Base-by-base conservation (phyloP, 1,284 basidiomycete genomes). In the Apiotrichum montevideense region DNA sequence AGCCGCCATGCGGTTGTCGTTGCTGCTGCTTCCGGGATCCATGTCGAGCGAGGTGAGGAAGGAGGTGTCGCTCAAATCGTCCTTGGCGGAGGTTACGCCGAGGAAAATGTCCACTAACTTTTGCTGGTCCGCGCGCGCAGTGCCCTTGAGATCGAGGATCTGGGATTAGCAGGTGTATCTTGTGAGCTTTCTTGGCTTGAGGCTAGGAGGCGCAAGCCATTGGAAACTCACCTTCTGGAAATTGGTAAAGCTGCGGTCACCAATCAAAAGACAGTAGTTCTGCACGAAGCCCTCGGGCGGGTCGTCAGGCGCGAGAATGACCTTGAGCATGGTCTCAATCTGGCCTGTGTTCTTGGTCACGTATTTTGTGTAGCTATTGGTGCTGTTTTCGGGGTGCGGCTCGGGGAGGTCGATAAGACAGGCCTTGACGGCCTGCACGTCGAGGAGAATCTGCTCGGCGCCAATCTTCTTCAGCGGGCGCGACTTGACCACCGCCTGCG, bases 131-230 rank as follows among this genome's bases (percentile, higher is more conserved):
- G 79, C 72, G 59, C 90, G 88, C 0, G 89, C 85, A 0, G 92
- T 90, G 9, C 94, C 95, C 72, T 96, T 97, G 55, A 98, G 83
- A 72, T 98, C 95, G 33, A 98, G 83, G 55, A 95, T 88, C 90
- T 93, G 63, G n/a, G 13, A 41, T 53, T 21, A 52, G 51, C 29
- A 37, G 9, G 40, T 10, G 35, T 13, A 21, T 21, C 21, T 21
- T 21, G 21, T 21, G 21, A 21, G 21, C 21, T 21, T 21, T 21
- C 21, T 21, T 21, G 21, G 21, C 21, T 21, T 21, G 21, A 21
- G 21, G 21, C 21, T 21, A 21, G 21, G 21, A 21, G 21, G 21
- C 21, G 21, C 21, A 21, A 21, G 21, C 2, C 29, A n/a, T 3
- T 33, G 39, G 54, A 49, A 41, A 35, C 37, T 21, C 39, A 89